These are phyloP conservation scores for Podila epicladia DNA, from an alignment of 192 early-diverging fungal species.

Conservation along the genomic window DNA sequence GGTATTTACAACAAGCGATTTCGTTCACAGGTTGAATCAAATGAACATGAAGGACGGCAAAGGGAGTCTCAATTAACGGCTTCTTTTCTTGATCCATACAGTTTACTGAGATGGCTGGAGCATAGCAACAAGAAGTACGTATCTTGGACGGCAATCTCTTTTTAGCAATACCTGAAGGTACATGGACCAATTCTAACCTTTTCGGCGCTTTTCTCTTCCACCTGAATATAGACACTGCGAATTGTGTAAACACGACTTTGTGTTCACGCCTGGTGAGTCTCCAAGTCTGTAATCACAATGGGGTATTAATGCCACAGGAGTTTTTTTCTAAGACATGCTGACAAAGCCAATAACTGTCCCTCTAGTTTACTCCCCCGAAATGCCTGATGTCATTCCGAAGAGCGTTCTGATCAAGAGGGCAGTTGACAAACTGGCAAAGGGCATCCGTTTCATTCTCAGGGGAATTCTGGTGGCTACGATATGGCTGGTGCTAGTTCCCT, in stretches of 20 bases:
- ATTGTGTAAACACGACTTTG: constrained; percentile 86
- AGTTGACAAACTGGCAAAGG: constrained; percentile 54
- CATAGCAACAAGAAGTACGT: constrained; percentile 81
- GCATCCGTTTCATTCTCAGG: constrained; percentile 59
- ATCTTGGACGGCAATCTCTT: not conserved
- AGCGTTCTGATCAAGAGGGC: constrained; percentile 65
- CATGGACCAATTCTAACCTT: no score
- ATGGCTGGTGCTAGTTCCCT: constrained; percentile 88
- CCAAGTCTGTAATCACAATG: not conserved
- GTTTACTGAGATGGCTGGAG: constrained; percentile 85
- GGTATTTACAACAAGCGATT: constrained; percentile 54
- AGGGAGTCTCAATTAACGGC: no score
- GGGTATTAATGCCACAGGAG: not conserved
- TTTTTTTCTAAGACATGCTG: not conserved
- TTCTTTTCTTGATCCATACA: constrained; percentile 9
- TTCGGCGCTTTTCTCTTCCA: not conserved
- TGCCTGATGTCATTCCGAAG: constrained; percentile 76
- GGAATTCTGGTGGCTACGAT: constrained; percentile 69
- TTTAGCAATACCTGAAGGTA: no score
- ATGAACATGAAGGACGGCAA: no score
- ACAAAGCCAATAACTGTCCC: not conserved
- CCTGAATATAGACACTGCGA: constrained; percentile 76
- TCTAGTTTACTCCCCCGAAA: constrained; percentile 71
- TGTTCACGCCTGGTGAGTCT: constrained; percentile 85
- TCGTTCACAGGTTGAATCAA: no score